Evolutionary conservation across 164 flowering plant species (phyloP).

Genomic region (Houttuynia cordata): DNA sequence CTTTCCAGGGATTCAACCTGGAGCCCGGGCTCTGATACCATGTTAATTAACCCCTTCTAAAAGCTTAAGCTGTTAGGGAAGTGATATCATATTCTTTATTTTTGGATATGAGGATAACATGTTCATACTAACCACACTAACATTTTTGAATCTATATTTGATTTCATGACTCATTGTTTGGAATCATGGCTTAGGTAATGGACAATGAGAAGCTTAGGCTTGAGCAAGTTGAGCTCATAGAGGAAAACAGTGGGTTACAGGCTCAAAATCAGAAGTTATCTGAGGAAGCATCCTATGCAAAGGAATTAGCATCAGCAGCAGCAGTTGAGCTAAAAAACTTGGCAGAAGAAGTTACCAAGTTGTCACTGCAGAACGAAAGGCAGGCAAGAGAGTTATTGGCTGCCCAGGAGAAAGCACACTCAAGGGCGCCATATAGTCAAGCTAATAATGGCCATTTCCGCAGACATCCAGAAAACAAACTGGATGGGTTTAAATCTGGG

Average conservation of each 20-base stretch:
- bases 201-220: conserved; percentile 75
- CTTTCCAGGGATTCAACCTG: too few relatives aligned
- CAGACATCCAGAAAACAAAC: conserved; percentile 29
- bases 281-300: conserved; percentile 98
- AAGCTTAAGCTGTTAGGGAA: too few relatives aligned
- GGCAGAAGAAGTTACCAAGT: conserved; percentile 89
- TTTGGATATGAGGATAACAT: too few relatives aligned
- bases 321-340: conserved; percentile 94
- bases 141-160: too few relatives aligned
- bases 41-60: too few relatives aligned
- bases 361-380: conserved; percentile 76
- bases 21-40: too few relatives aligned
- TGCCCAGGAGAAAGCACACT: conserved; percentile 49
- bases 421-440: conserved; percentile 33
- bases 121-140: too few relatives aligned
- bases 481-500: conserved; percentile 37
- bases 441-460: conserved; percentile 42
- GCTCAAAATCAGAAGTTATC: conserved; percentile 86
- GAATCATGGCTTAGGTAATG: conserved; percentile 37
- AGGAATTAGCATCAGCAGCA: conserved; percentile 98
- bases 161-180: not conserved
- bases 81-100: too few relatives aligned
- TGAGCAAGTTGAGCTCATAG: conserved; percentile 61
- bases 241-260: conserved; percentile 75
- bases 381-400: conserved; percentile 65